Conservation (phyloP, 2,329 filamentous ascomycete species). For the Cladosporium oxysporum region DNA sequence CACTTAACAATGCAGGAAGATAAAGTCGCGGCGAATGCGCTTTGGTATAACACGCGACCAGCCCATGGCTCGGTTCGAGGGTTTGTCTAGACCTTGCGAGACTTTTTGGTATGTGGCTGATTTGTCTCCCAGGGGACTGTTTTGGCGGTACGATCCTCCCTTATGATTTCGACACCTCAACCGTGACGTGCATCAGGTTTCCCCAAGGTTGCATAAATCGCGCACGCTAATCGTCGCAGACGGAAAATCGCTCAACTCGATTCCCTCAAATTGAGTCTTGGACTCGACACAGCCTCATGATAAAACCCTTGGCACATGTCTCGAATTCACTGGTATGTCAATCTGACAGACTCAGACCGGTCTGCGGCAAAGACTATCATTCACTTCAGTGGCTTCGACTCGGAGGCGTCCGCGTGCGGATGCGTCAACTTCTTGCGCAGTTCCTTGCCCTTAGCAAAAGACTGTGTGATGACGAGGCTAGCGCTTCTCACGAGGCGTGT, state of each 20-base stretch:
- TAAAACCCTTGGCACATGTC: not conserved
- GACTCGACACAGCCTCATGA: not conserved
- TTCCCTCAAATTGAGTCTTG: not conserved
- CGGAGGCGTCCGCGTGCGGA: not conserved
- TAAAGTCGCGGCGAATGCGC: not conserved
- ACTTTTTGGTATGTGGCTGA: not conserved
- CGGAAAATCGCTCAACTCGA: not conserved
- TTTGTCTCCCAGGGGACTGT: not conserved
- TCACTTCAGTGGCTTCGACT: not conserved
- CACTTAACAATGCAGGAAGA: constrained; percentile 11
- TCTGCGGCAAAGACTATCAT: not conserved
- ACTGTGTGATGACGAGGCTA: not conserved
- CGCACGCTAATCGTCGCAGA: not conserved
- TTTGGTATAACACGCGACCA: not conserved
- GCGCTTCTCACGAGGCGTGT: not conserved
- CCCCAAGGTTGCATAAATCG: not conserved
- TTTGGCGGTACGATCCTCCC: not conserved
- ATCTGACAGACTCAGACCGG: not conserved
- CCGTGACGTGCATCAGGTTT: not conserved
- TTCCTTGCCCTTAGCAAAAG: not conserved
- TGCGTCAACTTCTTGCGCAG: not conserved
- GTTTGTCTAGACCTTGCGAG: not conserved
- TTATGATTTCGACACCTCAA: not conserved
- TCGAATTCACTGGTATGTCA: not conserved
- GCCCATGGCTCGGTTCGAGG: not conserved